Percentiles rank a stretch among this genome's conserved stretches.
Evolutionary conservation across 768 basidiomycete genomes (phyloP).

Genomic region (Kwoniella sp.): DNA sequence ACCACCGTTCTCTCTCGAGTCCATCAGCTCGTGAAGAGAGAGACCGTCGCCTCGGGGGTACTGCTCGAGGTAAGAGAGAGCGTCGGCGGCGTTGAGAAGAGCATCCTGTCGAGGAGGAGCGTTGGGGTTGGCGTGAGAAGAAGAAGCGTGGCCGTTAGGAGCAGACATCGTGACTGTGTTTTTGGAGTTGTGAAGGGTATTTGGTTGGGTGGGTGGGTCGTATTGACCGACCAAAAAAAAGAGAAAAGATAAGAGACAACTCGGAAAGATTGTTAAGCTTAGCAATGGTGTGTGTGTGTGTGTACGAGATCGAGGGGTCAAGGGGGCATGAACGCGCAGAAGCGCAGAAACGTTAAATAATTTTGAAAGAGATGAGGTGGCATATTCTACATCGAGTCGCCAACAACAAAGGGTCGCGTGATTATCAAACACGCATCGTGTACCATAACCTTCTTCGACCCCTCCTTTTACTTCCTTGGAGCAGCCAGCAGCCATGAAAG

Average conservation of each 20-base stretch:
- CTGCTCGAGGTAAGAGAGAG: conserved; percentile 71
- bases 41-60: conserved; percentile 81
- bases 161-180: conserved; percentile 29
- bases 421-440: too few species aligned
- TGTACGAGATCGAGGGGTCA: not conserved
- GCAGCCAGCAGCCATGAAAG: too few species aligned
- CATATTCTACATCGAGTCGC: too few species aligned
- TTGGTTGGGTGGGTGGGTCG: conserved; percentile 23
- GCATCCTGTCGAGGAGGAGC: conserved; percentile 42
- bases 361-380: not conserved
- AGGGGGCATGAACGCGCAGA: too few species aligned
- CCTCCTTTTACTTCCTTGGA: too few species aligned
- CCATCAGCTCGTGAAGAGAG: conserved; percentile 79
- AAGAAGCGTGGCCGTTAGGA: conserved; percentile 26
- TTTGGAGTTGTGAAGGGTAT: conserved; percentile 6
- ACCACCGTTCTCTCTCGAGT: conserved; percentile 68
- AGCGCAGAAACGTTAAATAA: not conserved
- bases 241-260: conserved; percentile 2
- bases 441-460: too few species aligned
- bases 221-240: conserved; percentile 22
- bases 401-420: too few species aligned
- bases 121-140: conserved; percentile 25
- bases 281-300: not conserved
- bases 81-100: conserved; percentile 69
- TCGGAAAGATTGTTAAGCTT: conserved; percentile 16